These are phyloP conservation scores for Stephania yunnanensis DNA, from an alignment of 164 flowering plant species.

Conservation along the genomic window DNA sequence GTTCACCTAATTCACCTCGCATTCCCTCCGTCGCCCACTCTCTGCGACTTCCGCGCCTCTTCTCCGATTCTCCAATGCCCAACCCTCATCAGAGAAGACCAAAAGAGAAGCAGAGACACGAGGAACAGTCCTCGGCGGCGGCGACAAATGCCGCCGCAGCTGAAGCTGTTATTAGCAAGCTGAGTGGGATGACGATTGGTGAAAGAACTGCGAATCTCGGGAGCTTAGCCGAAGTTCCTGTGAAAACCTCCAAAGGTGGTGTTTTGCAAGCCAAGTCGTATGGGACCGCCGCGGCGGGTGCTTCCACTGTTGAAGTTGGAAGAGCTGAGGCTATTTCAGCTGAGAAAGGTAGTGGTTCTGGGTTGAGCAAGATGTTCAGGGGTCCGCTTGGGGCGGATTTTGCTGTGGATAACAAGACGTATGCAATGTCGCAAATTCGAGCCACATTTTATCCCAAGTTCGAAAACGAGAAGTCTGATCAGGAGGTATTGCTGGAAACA, in stretches of 20 bases:
- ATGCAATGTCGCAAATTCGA: slow-evolving; percentile 64
- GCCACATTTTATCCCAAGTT: slow-evolving; percentile 97
- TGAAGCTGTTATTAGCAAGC: slow-evolving; percentile 28
- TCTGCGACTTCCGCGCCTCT: slow-evolving; percentile 10
- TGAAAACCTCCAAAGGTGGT: slow-evolving; percentile 23
- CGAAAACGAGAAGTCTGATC: slow-evolving; percentile 96
- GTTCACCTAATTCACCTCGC: slow-evolving; percentile 11
- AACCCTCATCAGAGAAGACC: slow-evolving; percentile 25
- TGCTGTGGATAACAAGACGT: slow-evolving; percentile 57
- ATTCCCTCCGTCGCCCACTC: background rate
- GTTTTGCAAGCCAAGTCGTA: slow-evolving; percentile 49
- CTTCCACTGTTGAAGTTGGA: slow-evolving; percentile 21
- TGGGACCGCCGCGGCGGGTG: slow-evolving; percentile 54
- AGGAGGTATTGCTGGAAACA: slow-evolving; percentile 53
- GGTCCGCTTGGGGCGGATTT: slow-evolving; percentile 50
- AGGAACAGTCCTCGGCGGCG: slow-evolving; percentile 11
- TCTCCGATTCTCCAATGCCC: slow-evolving; percentile 24
- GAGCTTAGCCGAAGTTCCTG: slow-evolving; percentile 22
- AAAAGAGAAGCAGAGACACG: slow-evolving; percentile 34
- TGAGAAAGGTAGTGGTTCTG: slow-evolving; percentile 21
- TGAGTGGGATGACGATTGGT: slow-evolving; percentile 27
- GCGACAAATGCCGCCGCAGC: slow-evolving; percentile 14
- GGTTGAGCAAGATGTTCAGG: slow-evolving; percentile 38
- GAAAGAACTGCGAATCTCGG: slow-evolving; percentile 30
- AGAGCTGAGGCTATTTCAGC: slow-evolving; percentile 9